Evolutionary conservation across 1,139 yeast genomes (phyloP).

Genomic region (Kurtzmaniella quercitrusa): DNA sequence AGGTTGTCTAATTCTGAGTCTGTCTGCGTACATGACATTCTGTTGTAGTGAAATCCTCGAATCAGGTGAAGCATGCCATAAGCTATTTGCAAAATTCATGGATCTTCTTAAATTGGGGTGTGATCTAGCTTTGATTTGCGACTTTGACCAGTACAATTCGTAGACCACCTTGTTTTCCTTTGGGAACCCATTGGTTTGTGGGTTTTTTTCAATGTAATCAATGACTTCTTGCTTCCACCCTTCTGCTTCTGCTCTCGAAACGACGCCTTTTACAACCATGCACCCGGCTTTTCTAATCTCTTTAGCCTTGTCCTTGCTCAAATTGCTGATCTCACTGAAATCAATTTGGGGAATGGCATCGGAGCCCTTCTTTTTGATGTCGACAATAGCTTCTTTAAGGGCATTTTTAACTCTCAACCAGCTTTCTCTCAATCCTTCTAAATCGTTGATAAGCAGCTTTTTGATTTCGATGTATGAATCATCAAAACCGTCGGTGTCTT

Average conservation of each 20-base stretch:
- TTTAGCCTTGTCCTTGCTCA: constrained; percentile 7
- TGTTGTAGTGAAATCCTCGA: constrained; percentile 23
- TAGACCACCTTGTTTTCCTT: constrained; percentile 25
- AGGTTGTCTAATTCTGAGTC: constrained; percentile 39
- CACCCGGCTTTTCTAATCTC: constrained; percentile 15
- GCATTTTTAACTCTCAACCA: constrained; percentile 20
- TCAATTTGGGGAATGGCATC: constrained; percentile 14
- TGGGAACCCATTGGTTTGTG: constrained; percentile 31
- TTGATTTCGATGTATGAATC: constrained; percentile 11
- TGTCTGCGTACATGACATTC: constrained; percentile 34
- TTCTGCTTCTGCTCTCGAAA: constrained; percentile 13
- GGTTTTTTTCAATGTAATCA: constrained; percentile 21
- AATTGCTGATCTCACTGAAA: constrained; percentile 13
- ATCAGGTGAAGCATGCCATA: constrained; percentile 23
- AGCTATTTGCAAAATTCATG: constrained; percentile 26
- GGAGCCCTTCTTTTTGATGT: constrained; percentile 13
- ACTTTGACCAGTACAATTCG: constrained; percentile 39
- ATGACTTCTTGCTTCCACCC: constrained; percentile 17
- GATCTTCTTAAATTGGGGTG: constrained; percentile 33
- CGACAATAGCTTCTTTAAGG: constrained; percentile 13
- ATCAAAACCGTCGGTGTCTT: constrained; percentile 17
- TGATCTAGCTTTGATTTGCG: constrained; percentile 39
- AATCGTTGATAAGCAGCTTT: constrained; percentile 16
- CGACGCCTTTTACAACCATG: constrained; percentile 19
- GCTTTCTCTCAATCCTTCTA: constrained; percentile 16